Base-by-base conservation (phyloP, 768 basidiomycete species). In the Boletus rubroflammeus region DNA sequence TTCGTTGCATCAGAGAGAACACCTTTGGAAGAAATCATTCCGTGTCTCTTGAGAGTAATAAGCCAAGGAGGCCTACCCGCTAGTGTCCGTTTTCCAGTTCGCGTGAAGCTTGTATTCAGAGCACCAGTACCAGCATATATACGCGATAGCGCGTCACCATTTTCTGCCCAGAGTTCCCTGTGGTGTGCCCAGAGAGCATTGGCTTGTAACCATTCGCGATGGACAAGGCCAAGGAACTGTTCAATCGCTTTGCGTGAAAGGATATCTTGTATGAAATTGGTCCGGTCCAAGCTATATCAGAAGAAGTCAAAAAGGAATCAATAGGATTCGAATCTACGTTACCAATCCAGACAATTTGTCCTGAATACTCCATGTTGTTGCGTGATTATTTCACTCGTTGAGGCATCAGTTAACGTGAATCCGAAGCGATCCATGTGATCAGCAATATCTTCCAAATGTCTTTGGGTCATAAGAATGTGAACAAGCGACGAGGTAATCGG, bases 181-280 rank as follows among this genome's bases (percentile, higher is more conserved):
- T 98, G 96, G 43, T 90, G 77, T 0, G 82, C 77, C 92, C 94
- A 98, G 10, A 98, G 75, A 8, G 80, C 72, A 53, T 75, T 76
- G 10, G 83, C 83, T 49, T 81, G 78, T 28, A 83, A 64, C 88
- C 90, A 94, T 65, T 88, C 87, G 2, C 85, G 82, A 38, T 85
- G 85, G 47, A 90, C 83, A 36, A 93, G 85, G 39, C 78, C 68
- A 34, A 98, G 81, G 66, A 92, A 98, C 57, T 90, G 82, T 63
- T 93, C 88, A 15, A 98, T 76, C 0, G 86, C 83, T 39, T 80
- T 81, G 13, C 88, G 81, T 4, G 95, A 96, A 41, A 98, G 76
- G 62, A 97, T 93, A 64, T 98, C 96, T 71, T 99, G 91, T 1
- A 97, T 86, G 61, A 98, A 96, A 69, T 99, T 99, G 5, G 97